Conservation (phyloP, 139 green algal genomes). For the Deuterostichococcus epilithicus region DNA sequence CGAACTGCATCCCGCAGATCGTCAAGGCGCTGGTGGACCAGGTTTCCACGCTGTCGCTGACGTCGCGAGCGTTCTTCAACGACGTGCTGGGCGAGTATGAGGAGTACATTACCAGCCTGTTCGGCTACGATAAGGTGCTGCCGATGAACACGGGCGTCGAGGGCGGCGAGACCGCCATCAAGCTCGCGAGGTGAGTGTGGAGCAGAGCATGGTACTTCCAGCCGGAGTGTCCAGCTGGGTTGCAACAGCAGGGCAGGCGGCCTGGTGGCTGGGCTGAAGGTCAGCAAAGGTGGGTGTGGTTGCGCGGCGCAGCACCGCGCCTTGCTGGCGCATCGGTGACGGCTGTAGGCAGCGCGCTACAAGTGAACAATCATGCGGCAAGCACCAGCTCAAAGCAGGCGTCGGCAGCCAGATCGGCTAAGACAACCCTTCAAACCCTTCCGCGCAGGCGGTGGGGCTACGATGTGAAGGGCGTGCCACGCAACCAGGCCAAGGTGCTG, state of each 20-base stretch:
- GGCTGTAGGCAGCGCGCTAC: too few species aligned
- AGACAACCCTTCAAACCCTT: neutral
- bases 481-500: constrained; percentile 86
- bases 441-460: constrained; percentile 86
- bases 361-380: too few species aligned
- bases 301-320: too few species aligned
- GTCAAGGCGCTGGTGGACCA: constrained; percentile 81
- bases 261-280: too few species aligned
- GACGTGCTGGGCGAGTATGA: constrained; percentile 91
- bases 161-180: constrained; percentile 94
- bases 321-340: too few species aligned
- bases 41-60: constrained; percentile 80
- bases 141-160: constrained; percentile 98
- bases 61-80: constrained; percentile 96
- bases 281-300: too few species aligned
- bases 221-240: too few species aligned
- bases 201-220: too few species aligned
- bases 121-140: constrained; percentile 94
- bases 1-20: constrained; percentile 68
- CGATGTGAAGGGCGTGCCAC: constrained; percentile 89
- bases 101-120: constrained; percentile 86
- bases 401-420: too few species aligned
- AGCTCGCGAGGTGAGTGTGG: constrained; percentile 76
- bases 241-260: too few species aligned
- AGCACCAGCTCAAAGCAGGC: too few species aligned